A percentile compares a stretch with the other conserved stretches of the same genome.
phyloP scores from a whole-genome alignment of 169 alveolate species.

The Plasmodium coatneyi region DNA sequence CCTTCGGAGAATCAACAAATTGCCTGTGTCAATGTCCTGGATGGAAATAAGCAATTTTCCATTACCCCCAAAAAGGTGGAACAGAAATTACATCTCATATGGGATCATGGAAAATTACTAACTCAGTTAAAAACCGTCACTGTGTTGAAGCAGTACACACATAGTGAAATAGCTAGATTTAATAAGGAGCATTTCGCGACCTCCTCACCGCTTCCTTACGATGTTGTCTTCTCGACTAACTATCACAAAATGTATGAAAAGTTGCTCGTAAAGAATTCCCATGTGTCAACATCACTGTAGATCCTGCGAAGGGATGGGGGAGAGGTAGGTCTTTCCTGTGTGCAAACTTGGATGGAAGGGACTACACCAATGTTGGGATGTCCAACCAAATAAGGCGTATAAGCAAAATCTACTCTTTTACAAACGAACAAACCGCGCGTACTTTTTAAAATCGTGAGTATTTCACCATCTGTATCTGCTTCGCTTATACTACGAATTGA shows the following conservation, averaged over 20 bases:
- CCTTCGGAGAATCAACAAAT: conserved; percentile 16
- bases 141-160: conserved; percentile 40
- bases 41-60: conserved; percentile 4
- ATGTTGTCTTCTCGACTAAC: conserved; percentile 14
- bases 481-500: not conserved
- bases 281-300: not conserved
- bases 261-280: conserved; percentile 11
- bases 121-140: conserved; percentile 20
- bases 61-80: conserved; percentile 48
- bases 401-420: not conserved
- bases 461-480: not conserved
- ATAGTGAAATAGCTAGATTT: conserved; percentile 28
- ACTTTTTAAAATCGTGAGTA: not conserved
- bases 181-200: conserved; percentile 24
- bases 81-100: conserved; percentile 24
- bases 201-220: not conserved
- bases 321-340: not conserved
- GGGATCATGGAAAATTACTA: conserved; percentile 68
- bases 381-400: not conserved
- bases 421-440: not conserved
- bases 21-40: conserved; percentile 10
- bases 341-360: not conserved
- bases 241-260: conserved; percentile 37
- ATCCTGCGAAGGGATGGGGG: not conserved
- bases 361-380: not conserved